Conservation (phyloP, 495 filamentous ascomycete genomes). For the Tirmania nivea region DNA sequence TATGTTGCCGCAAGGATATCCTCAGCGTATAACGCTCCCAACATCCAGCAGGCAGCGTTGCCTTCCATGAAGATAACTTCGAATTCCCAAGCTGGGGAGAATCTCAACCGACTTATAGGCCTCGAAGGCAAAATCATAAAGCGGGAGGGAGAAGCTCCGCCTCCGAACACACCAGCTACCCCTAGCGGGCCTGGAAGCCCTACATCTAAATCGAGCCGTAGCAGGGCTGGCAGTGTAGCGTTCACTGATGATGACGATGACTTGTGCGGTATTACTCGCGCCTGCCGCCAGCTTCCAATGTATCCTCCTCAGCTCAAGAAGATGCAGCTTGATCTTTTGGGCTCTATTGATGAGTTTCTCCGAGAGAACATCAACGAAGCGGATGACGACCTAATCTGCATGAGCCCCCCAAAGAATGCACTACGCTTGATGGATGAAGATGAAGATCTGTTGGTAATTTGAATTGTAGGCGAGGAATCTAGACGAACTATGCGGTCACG, state of each 20-base stretch:
- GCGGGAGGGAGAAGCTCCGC: background rate
- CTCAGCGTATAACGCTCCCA: no score
- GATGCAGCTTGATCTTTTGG: background rate
- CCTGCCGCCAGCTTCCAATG: background rate
- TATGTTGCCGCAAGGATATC: no score
- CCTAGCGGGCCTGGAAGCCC: background rate
- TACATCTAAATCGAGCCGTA: background rate
- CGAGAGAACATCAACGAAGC: background rate
- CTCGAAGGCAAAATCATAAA: background rate
- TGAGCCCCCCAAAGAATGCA: background rate
- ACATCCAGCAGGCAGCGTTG: no score
- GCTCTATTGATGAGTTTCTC: background rate
- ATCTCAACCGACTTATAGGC: no score
- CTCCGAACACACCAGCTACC: background rate
- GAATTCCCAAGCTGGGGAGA: no score
- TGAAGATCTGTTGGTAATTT: background rate
- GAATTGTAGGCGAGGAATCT: background rate
- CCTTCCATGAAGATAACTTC: no score
- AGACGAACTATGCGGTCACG: no score
- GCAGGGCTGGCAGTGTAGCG: background rate
- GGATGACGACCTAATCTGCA: background rate
- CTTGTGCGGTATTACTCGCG: background rate
- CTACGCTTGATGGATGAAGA: background rate
- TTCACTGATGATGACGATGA: background rate
- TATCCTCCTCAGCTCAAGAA: background rate